phyloP scores from a whole-genome alignment of 768 basidiomycete species.

The Cubamyces lactineus region DNA sequence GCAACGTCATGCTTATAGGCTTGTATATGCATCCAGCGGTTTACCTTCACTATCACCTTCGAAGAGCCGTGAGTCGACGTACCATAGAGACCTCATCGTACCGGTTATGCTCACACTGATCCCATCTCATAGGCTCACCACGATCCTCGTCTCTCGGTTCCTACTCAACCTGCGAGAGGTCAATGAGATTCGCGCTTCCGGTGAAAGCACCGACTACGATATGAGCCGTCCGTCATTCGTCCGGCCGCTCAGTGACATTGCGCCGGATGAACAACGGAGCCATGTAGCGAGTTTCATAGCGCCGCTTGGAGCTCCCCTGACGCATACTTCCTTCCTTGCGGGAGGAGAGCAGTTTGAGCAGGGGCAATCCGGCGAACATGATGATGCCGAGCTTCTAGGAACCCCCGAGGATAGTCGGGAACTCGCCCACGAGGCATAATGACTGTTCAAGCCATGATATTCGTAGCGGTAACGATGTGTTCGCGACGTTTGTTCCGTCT shows the following conservation, averaged over 20 bases:
- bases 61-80: conserved; percentile 2
- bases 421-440: no score
- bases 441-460: no score
- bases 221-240: background rate
- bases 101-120: background rate
- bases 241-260: background rate
- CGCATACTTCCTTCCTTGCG: background rate
- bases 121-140: background rate
- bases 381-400: no score
- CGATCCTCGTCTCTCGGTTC: conserved; percentile 18
- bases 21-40: background rate
- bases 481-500: no score
- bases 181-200: background rate
- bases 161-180: conserved; percentile 5
- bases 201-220: background rate
- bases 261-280: no score
- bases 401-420: no score
- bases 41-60: conserved; percentile 5
- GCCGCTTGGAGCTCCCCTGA: background rate
- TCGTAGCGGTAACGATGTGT: no score
- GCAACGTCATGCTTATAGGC: background rate
- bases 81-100: no score
- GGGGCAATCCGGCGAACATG: background rate
- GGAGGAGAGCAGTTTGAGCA: background rate
- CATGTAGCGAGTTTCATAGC: background rate